These are phyloP conservation scores for Pittosporum tobira DNA, from an alignment of 129 eudicot species.

Conservation along the genomic window DNA sequence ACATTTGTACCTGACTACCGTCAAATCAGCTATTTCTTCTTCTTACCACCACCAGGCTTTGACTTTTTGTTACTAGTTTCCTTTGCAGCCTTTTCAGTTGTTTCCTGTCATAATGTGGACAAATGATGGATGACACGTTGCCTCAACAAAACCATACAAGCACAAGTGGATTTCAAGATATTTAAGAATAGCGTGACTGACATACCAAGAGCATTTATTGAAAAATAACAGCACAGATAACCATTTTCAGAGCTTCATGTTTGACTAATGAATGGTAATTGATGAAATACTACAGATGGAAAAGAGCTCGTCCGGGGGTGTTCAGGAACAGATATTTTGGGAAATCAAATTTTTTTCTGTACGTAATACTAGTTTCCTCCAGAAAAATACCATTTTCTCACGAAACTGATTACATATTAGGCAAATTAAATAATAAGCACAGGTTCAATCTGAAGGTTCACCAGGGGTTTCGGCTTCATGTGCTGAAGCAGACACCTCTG, in stretches of 20 bases:
- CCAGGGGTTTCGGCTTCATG: conserved; percentile 42
- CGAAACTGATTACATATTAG: not conserved
- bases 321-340: not conserved
- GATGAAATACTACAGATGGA: not conserved
- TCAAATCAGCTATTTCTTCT: conserved; percentile 46
- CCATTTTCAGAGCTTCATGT: not conserved
- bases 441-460: conserved; percentile 25
- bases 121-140: not conserved
- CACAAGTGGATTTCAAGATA: not conserved
- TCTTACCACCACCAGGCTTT: conserved; percentile 48
- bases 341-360: not conserved
- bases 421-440: conserved; percentile 11
- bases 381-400: not conserved
- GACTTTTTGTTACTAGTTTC: conserved; percentile 54
- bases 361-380: no score
- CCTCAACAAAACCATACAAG: not conserved
- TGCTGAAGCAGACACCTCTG: conserved; percentile 44
- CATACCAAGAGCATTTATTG: not conserved
- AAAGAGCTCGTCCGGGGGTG: not conserved
- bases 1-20: conserved; percentile 10
- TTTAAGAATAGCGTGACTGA: not conserved
- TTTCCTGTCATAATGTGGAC: conserved; percentile 31
- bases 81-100: conserved; percentile 44
- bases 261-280: not conserved
- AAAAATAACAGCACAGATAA: not conserved